A percentile compares a stretch with the other conserved stretches of the same genome.
Conservation (phyloP, 108 stramenopile genomes). For the Cyclostephanos invisitatus region DNA sequence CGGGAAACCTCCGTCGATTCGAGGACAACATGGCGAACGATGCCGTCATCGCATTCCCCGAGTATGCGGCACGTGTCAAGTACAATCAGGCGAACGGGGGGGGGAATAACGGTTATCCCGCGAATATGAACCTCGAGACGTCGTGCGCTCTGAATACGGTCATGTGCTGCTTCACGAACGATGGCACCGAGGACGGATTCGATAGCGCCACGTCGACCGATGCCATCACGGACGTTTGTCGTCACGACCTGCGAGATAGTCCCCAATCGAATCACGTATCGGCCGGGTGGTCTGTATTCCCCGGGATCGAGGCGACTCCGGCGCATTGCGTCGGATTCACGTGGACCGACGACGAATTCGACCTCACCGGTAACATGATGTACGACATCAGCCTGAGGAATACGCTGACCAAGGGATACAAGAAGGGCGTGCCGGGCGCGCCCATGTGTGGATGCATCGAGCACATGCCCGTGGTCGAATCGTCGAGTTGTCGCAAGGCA, state of each 20-base stretch:
- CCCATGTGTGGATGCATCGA: conserved; percentile 54
- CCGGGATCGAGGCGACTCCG: conserved; percentile 1
- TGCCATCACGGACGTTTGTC: conserved; percentile 31
- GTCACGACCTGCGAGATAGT: conserved; percentile 28
- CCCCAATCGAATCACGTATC: conserved; percentile 38
- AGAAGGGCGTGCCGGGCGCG: conserved; percentile 41
- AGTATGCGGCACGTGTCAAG: conserved; percentile 23
- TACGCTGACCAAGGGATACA: conserved; percentile 37
- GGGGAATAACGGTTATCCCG: conserved; percentile 31
- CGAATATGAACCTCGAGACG: conserved; percentile 35
- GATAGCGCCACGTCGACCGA: too few relatives aligned
- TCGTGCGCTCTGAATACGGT: conserved; percentile 33
- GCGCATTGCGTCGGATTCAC: conserved; percentile 42
- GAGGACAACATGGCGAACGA: conserved; percentile 2
- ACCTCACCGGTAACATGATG: conserved; percentile 27
- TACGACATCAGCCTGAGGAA: conserved; percentile 29
- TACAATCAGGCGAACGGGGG: conserved; percentile 22
- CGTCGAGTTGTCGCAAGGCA: conserved; percentile 17
- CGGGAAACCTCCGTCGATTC: conserved; percentile 20
- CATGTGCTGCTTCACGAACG: conserved; percentile 45
- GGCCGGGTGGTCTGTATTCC: conserved; percentile 32
- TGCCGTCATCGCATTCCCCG: conserved; percentile 26
- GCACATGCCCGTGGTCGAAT: conserved; percentile 36
- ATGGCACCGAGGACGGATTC: background rate
- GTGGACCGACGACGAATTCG: conserved; percentile 14